Conservation (phyloP, 495 filamentous ascomycete species). For the Penicillium flavigenum region DNA sequence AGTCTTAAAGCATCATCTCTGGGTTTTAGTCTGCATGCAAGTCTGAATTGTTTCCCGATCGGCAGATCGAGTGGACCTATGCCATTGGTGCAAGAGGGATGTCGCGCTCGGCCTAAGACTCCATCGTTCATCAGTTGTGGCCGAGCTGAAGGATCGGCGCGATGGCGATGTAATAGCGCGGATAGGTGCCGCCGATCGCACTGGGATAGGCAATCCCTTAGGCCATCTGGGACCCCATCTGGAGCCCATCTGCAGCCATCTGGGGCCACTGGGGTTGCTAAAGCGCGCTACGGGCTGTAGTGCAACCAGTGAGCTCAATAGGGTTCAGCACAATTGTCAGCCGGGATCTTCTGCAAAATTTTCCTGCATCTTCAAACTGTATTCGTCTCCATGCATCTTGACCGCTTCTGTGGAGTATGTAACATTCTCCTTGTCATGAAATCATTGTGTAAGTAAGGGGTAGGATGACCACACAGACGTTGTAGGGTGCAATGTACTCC, state of each 20-base stretch:
- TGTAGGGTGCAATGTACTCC: background rate
- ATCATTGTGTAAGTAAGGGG: background rate
- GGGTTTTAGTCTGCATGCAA: constrained; percentile 21
- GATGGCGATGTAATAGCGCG: constrained; percentile 37
- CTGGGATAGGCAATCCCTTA: constrained; percentile 19
- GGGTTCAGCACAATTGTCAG: constrained; percentile 31
- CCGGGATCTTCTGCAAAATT: constrained; percentile 17
- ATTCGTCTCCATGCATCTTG: constrained; percentile 17
- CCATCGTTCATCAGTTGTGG: constrained; percentile 29
- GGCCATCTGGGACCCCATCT: constrained; percentile 19
- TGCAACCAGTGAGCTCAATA: constrained; percentile 27
- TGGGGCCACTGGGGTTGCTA: constrained; percentile 18
- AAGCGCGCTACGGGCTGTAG: constrained; percentile 26
- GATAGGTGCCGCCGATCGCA: constrained; percentile 29
- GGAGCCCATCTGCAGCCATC: constrained; percentile 10
- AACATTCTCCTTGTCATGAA: background rate
- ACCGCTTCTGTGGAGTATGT: constrained; percentile 12
- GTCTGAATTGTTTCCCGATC: constrained; percentile 20
- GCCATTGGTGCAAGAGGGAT: constrained; percentile 9
- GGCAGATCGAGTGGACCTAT: constrained; percentile 26
- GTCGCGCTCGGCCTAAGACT: constrained; percentile 15
- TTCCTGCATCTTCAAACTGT: constrained; percentile 4
- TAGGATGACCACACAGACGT: background rate
- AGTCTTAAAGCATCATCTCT: constrained; percentile 17
- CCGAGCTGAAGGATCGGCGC: constrained; percentile 30